Percentiles rank a stretch among this genome's conserved stretches.
Conservation (phyloP, 192 early-diverging fungal species). For the Neocallimastix lanati region DNA sequence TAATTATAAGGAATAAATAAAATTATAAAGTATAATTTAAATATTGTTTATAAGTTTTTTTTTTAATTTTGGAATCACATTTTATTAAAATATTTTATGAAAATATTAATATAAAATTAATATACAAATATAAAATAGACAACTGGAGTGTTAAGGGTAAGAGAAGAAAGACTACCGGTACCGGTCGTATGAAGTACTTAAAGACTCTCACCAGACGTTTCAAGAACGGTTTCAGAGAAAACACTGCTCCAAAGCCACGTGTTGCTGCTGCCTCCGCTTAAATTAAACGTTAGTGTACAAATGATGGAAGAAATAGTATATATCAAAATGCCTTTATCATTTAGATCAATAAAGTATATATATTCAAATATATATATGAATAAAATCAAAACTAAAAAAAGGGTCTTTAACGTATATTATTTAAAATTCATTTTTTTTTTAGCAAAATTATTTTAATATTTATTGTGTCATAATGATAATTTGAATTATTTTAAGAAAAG, state of each 20-base stretch:
- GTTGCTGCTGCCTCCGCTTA: not conserved
- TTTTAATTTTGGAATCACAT: too few species aligned
- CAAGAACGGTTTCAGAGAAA: constrained; percentile 94
- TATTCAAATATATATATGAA: not conserved
- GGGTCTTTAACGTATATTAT: not conserved
- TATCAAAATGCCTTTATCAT: not conserved
- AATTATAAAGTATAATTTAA: too few species aligned
- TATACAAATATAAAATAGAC: constrained; percentile 27
- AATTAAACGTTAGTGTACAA: not conserved
- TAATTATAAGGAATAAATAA: constrained; percentile 14
- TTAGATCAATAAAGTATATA: not conserved
- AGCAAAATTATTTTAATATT: too few species aligned
- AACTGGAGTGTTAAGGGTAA: constrained; percentile 93
- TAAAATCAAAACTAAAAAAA: not conserved
- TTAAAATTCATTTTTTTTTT: too few species aligned
- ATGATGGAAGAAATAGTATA: not conserved
- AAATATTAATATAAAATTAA: too few species aligned
- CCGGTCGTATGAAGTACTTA: constrained; percentile 93
- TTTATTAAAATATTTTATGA: too few species aligned
- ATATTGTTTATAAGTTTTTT: too few species aligned
- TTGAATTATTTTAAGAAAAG: too few species aligned
- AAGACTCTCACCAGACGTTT: constrained; percentile 78
- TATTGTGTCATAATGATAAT: too few species aligned
- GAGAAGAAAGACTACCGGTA: constrained; percentile 98
- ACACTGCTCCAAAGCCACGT: not conserved